These are phyloP conservation scores for Aureobasidium mangrovei DNA, from an alignment of 2,329 filamentous ascomycete genomes.

Conservation along the genomic window DNA sequence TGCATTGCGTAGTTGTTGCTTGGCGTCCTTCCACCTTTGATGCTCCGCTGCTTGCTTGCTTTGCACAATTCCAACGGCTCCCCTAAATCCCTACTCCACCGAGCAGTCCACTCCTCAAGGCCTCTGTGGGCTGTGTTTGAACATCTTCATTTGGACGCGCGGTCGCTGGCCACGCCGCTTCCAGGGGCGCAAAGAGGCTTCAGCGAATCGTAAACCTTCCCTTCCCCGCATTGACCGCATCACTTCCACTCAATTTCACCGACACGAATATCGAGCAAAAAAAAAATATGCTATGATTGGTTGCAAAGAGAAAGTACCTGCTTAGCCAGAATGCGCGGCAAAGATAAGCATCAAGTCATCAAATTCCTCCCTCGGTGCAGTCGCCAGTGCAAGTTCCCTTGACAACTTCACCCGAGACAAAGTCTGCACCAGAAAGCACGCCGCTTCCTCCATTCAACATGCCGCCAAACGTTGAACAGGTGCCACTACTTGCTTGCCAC, in stretches of 20 bases:
- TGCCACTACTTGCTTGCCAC: not conserved
- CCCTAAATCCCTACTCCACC: not conserved
- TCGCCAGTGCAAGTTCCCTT: conserved; percentile 3
- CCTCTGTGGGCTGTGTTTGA: not conserved
- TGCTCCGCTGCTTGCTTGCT: conserved; percentile 8
- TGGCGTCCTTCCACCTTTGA: not conserved
- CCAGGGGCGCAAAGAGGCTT: not conserved
- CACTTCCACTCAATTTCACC: not conserved
- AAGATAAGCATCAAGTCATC: too few species aligned
- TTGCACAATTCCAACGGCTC: not conserved
- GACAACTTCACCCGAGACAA: conserved; percentile 4
- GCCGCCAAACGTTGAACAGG: conserved; percentile 5
- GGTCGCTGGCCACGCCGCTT: not conserved
- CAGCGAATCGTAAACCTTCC: not conserved
- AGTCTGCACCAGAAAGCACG: not conserved
- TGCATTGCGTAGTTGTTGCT: conserved; percentile 1
- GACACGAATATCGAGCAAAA: not conserved
- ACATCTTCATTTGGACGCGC: conserved; percentile 1
- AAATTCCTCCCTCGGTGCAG: not conserved
- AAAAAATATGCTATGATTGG: too few species aligned
- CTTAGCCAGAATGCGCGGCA: too few species aligned
- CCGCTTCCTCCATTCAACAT: conserved; percentile 7
- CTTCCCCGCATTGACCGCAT: conserved; percentile 1
- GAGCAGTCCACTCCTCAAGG: not conserved
- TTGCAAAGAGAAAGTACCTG: too few species aligned